Base-by-base conservation (phyloP, 352 stramenopile genomes). In the Aphanomyces euteiches region DNA sequence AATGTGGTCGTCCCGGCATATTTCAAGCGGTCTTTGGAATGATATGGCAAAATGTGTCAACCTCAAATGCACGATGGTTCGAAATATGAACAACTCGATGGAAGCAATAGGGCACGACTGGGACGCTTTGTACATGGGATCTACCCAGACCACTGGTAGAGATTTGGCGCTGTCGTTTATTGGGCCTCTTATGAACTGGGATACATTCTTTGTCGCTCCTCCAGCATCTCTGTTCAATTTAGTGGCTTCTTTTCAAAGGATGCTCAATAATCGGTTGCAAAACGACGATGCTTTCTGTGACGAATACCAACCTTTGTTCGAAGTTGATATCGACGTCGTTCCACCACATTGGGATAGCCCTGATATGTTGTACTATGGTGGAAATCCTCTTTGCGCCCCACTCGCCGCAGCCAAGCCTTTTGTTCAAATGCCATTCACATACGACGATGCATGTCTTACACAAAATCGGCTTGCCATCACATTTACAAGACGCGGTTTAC, bases 1-100 rank as follows among this genome's bases (percentile, higher is more conserved):
- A 37, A 37, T 56, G 5, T 67, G 60, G 60, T 56, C 60, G 7
- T 37, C 39, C 5, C 15, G 28, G 2, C 19, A 57, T 12, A n/a
- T 41, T 7, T 67, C 50, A 19, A 17, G 28, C 3, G 60, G 60
- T 13, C 8, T 67, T 15, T 67, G 60, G 60, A 67, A 67, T 37
- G 60, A 67, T 19, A 37, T 67, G 17, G 36, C 28, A 4, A 36
- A 19, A 5, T 7, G 28, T 7, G 37, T 54, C 19, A n/a, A 2
- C 0, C 28, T 56, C 19, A 63, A 67, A 5, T 10, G 3, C 6
- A 67, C 28, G 7, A 3, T 67, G 47, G 10, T 67, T 4, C 37
- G 45, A 13, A 41, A 41, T 56, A 41, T 56, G 15, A n/a, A 13
- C 8, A 17, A 19, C 5, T 17, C 37, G 6, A 56, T 41, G 15